Conservation (phyloP, 1,284 basidiomycete species). For the Neonothopanus nambi region DNA sequence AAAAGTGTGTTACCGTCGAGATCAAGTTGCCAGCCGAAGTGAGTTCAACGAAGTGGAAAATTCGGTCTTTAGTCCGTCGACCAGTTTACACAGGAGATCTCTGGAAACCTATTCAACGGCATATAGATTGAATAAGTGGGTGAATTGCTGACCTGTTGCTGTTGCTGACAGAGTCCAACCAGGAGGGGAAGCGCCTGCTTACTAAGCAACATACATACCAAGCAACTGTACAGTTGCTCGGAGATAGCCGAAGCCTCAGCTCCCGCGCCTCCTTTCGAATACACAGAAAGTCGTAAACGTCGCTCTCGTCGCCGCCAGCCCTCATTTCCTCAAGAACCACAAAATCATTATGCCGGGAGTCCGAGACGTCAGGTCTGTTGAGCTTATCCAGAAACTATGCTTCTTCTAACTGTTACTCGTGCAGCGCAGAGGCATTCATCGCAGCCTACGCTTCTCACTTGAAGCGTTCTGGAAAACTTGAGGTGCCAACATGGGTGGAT, state of each 20-base stretch:
- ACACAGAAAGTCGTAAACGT: slow-evolving; percentile 44
- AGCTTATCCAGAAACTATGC: background rate
- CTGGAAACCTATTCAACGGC: too few relatives aligned
- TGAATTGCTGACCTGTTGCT: background rate
- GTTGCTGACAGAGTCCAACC: too few relatives aligned
- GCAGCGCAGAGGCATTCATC: slow-evolving; percentile 89
- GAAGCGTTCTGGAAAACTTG: slow-evolving; percentile 96
- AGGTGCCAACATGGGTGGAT: slow-evolving; percentile 99
- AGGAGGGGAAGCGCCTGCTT: slow-evolving; percentile 21
- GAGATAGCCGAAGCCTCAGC: slow-evolving; percentile 37
- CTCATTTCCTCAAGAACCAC: slow-evolving; percentile 31
- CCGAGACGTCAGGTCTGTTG: slow-evolving; percentile 82
- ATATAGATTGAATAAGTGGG: too few relatives aligned
- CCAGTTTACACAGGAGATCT: too few relatives aligned
- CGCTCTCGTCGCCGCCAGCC: slow-evolving; percentile 44
- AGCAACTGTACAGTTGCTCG: slow-evolving; percentile 47
- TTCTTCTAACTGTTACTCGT: slow-evolving; percentile 14
- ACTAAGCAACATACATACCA: slow-evolving; percentile 32
- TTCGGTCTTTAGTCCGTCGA: too few relatives aligned
- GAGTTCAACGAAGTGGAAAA: too few relatives aligned
- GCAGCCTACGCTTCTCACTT: slow-evolving; percentile 90
- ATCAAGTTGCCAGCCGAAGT: too few relatives aligned
- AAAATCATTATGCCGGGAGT: slow-evolving; percentile 86
- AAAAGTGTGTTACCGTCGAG: too few relatives aligned
- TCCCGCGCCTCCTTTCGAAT: slow-evolving; percentile 22